Base-by-base conservation (phyloP, 768 basidiomycete genomes). In the Lactarius sp. region DNA sequence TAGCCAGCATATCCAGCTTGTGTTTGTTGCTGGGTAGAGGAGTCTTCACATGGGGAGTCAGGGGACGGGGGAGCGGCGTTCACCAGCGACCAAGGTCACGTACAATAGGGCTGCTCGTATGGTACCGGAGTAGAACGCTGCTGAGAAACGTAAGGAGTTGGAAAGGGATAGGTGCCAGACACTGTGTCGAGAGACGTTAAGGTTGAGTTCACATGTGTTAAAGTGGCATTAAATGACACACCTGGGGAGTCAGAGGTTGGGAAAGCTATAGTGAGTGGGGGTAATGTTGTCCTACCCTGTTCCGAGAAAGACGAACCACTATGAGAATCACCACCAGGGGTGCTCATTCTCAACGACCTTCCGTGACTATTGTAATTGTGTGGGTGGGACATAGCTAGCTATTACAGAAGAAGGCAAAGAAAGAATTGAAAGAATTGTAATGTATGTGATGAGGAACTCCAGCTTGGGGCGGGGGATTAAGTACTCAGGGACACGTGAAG, bases 271-370 rank as follows among this genome's bases (percentile, higher is more conserved):
- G 67, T 66, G 52, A 68, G 65, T 53, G 68, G 66, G 52, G 68
- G 66, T 44, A 68, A 62, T 47, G 22, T 58, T 46, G 59, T 66
- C 66, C 62, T 68, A 68, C 68, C 68, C 66, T 67, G 66, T 62
- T 37, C 68, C 55, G 41, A 14, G 44, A 61, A 67, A 44, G 41
- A 64, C 64, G 59, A 60, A 64, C 66, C 65, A 42, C 58, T 66
- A 57, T 68, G 59, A 67, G 68, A 56, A 57, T 68, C 59, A 31
- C 44, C 58, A 12, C 37, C 27, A 57, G 62, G n/a, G 49, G 56
- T 59, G 59, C 56, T 52, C 51, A 5, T 61, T 42, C 65, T 56
- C 61, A 10, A 37, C 49, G 42, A 34, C 66, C 67, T 61, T 57
- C 54, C 61, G 46, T 37, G 52, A 60, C 12, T 64, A 56, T 67